Evolutionary conservation across 768 basidiomycete genomes (phyloP), one percentile per base, ranked within the genome.

Genomic region (Lactarius evosmus): DNA sequence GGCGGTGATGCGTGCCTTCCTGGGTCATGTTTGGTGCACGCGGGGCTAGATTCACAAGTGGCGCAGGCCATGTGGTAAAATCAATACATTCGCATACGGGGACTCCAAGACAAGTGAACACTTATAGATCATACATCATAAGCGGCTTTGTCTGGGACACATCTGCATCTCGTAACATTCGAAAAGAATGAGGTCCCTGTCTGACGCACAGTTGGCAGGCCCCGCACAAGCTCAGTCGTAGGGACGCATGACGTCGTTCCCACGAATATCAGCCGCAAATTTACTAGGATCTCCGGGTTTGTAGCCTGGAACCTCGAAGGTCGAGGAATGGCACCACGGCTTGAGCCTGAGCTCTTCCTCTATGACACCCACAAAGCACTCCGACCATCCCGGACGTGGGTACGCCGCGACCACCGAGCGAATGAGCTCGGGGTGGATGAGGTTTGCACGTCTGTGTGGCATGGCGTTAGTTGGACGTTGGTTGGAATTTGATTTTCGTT

Each of bases 271-370:
- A 46, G 75, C 77, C 33, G 79, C 79, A 67, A 83, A 83, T 59
- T 78, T 77, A 66, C 81, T 81, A 56, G 67, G 67, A n/a, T 74
- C 73, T 17, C 80, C 80, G 55, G 71, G 67, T 68, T 70, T 75
- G 80, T 80, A 82, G 66, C 72, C 72, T 9, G 81, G 78, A 6
- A 75, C 67, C 66, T 82, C 82, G 64, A 82, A 83, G 34, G 78
- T 75, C 36, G 78, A 70, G n/a, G 76, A 75, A 70, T 82, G 80
- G 70, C 79, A 81, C 81, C 80, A 82, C 33, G 79, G 80, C 68
- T 82, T 82, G 53, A 78, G 71, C 32, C 69, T 34, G 41, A 81
- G 71, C 70, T 83, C 81, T 63, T 74, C 75, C 70, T 80, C 78
- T 65, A 83, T 75, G 36, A 78, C 77, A 22, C 66, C 58, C 7